phyloP scores from a whole-genome alignment of 2,329 filamentous ascomycete genomes.

The Amesomyces nigricolor region DNA sequence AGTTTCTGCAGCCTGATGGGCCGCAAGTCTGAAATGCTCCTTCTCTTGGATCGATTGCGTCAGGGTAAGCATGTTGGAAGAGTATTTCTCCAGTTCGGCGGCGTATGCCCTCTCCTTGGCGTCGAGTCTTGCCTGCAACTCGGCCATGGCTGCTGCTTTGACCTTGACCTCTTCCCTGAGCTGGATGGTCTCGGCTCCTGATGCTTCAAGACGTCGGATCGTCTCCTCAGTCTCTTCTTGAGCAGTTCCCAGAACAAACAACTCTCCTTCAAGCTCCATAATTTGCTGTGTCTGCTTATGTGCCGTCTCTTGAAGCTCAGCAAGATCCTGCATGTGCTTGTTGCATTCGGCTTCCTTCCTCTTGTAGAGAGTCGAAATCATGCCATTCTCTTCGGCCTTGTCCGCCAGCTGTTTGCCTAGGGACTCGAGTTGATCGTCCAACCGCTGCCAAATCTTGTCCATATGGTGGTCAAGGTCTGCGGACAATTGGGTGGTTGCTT shows the following conservation, averaged over 20 bases:
- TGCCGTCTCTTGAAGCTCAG: constrained; percentile 12
- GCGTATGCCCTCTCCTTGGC: constrained; percentile 13
- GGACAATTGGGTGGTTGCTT: constrained; percentile 12
- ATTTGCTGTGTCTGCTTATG: constrained; percentile 18
- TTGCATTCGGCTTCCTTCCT: constrained; percentile 16
- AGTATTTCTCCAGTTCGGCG: constrained; percentile 19
- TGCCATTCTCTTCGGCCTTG: constrained; percentile 22
- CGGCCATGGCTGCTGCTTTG: constrained; percentile 15
- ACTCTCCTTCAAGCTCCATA: constrained; percentile 19
- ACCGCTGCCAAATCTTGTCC: constrained; percentile 4
- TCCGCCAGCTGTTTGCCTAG: constrained; percentile 19
- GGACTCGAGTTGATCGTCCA: constrained; percentile 21
- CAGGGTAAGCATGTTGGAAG: constrained; percentile 18
- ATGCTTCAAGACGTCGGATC: constrained; percentile 9
- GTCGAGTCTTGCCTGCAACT: constrained; percentile 22
- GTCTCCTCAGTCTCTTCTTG: constrained; percentile 12
- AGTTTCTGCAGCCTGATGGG: constrained; percentile 27
- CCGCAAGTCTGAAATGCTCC: constrained; percentile 16
- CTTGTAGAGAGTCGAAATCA: constrained; percentile 15
- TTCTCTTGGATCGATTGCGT: constrained; percentile 20
- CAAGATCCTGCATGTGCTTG: constrained; percentile 14
- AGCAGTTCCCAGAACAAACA: constrained; percentile 15
- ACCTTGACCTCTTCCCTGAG: constrained; percentile 20
- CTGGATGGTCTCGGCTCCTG: constrained; percentile 8
- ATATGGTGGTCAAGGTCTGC: constrained; percentile 15